These are phyloP conservation scores for Aspergillus brunneoviolaceus DNA, from an alignment of 2,329 filamentous ascomycete species.

Conservation along the genomic window DNA sequence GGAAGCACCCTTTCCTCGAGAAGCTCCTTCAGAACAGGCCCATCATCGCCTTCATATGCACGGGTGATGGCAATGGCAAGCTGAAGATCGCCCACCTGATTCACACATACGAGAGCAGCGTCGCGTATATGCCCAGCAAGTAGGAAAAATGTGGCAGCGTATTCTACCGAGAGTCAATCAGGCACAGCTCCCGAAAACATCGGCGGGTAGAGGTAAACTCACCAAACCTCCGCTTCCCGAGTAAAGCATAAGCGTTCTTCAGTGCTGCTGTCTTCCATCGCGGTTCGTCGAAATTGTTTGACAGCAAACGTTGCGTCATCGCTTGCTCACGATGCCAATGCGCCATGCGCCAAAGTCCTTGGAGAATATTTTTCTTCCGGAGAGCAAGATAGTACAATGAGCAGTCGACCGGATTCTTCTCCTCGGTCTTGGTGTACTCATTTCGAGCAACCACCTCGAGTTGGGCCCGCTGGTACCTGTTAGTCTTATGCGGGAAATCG, in stretches of 20 bases:
- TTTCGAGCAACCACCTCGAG: slow-evolving; percentile 91
- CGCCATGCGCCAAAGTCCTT: slow-evolving; percentile 94
- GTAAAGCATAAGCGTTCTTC: slow-evolving; percentile 94
- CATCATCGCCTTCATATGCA: slow-evolving; percentile 83
- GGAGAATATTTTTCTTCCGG: slow-evolving; percentile 82
- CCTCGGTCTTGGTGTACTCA: slow-evolving; percentile 84
- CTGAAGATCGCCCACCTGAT: slow-evolving; percentile 84
- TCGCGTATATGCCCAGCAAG: slow-evolving; percentile 81
- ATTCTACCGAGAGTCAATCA: slow-evolving; percentile 58
- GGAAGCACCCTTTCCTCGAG: slow-evolving; percentile 77
- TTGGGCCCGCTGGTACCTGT: slow-evolving; percentile 60
- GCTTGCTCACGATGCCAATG: slow-evolving; percentile 82
- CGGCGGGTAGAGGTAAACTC: slow-evolving; percentile 26
- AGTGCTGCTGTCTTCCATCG: slow-evolving; percentile 86
- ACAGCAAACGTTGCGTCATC: slow-evolving; percentile 73
- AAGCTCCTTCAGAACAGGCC: slow-evolving; percentile 69
- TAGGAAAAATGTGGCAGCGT: slow-evolving; percentile 93
- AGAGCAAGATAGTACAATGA: slow-evolving; percentile 89
- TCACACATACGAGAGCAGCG: slow-evolving; percentile 81
- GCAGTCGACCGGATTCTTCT: slow-evolving; percentile 88
- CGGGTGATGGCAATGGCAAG: slow-evolving; percentile 84
- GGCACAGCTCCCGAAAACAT: background rate
- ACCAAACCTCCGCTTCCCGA: slow-evolving; percentile 88
- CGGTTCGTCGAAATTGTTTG: slow-evolving; percentile 86
- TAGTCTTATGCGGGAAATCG: slow-evolving; percentile 10